Conservation (phyloP, 2,329 filamentous ascomycete species). For the Aspergillus sp. region DNA sequence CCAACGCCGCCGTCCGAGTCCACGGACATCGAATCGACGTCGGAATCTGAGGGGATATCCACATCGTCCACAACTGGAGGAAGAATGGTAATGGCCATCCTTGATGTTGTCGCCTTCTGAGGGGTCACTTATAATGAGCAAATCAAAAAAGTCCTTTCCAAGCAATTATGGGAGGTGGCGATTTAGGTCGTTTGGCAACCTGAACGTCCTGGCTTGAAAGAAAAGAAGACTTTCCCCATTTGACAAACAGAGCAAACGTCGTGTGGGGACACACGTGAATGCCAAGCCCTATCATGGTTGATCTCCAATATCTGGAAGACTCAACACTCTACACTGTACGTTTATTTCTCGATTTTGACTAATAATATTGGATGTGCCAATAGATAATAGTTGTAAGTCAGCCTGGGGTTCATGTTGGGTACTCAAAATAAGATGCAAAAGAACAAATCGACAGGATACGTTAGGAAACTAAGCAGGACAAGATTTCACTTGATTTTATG, state of each 20-base stretch:
- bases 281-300: neutral
- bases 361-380: too few species aligned
- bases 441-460: neutral
- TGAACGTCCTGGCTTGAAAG: neutral
- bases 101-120: neutral
- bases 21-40: slow-evolving; percentile 52
- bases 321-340: too few species aligned
- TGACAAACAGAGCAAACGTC: neutral
- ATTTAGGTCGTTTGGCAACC: neutral
- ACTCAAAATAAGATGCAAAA: neutral
- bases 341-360: too few species aligned
- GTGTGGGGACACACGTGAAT: neutral
- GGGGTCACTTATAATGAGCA: neutral
- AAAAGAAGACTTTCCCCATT: neutral
- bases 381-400: too few species aligned
- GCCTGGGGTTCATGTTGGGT: too few species aligned
- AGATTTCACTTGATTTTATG: neutral
- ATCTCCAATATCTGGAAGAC: neutral
- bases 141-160: neutral
- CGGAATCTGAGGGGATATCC: slow-evolving; percentile 37
- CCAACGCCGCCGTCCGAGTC: slow-evolving; percentile 44
- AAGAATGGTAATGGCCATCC: slow-evolving; percentile 61
- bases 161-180: neutral
- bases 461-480: neutral
- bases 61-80: slow-evolving; percentile 46